These are phyloP conservation scores for Pseudogymnoascus sp. DNA, from an alignment of 2,329 filamentous ascomycete species.

Conservation along the genomic window DNA sequence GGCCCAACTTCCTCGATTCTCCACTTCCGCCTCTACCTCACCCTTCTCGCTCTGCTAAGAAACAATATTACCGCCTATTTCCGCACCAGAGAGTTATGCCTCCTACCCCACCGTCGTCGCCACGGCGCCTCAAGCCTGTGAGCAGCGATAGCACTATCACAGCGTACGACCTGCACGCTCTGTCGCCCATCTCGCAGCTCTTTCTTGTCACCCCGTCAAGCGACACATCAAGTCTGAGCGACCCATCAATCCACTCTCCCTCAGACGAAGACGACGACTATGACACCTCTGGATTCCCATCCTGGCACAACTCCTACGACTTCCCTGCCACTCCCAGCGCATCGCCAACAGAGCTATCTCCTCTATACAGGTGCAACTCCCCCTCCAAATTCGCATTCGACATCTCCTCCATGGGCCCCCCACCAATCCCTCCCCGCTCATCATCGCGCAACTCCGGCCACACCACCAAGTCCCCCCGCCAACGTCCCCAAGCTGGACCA, in stretches of 20 bases:
- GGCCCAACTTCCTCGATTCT: neutral
- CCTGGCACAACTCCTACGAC: neutral
- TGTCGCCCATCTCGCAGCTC: neutral
- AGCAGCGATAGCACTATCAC: neutral
- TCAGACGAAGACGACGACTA: neutral
- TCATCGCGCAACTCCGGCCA: neutral
- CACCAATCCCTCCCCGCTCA: neutral
- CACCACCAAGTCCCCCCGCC: neutral
- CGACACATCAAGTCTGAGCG: conserved; percentile 1
- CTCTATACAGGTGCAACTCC: neutral
- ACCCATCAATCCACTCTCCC: neutral
- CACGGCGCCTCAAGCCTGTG: neutral
- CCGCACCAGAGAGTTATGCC: neutral
- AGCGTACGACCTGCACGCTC: neutral
- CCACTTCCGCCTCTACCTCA: neutral
- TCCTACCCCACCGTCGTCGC: neutral
- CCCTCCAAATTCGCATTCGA: neutral
- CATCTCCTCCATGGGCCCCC: neutral
- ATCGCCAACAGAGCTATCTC: neutral
- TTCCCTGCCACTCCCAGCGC: neutral
- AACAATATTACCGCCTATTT: neutral
- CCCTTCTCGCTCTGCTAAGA: neutral
- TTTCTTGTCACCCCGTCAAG: neutral
- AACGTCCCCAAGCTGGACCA: neutral
- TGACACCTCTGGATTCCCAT: neutral